Conservation (phyloP, 257 asterid species). For the Solanum pimpinellifolium region DNA sequence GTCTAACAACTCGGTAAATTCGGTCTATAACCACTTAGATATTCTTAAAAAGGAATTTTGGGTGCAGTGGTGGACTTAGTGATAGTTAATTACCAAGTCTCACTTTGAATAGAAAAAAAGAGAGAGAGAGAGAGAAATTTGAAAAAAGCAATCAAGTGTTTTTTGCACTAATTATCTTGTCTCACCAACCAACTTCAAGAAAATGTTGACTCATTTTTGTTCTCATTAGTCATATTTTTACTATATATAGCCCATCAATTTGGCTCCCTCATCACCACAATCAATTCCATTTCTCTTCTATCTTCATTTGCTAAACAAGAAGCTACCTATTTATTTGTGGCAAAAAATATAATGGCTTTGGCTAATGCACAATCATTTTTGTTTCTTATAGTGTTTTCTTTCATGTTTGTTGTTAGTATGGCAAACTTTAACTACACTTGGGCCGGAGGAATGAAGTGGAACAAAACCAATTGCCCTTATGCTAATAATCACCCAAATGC, state of each 20-base stretch:
- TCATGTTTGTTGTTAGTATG: background rate
- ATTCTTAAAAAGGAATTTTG: background rate
- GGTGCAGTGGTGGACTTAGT: background rate
- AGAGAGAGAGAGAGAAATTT: too few species aligned
- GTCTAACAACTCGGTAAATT: background rate
- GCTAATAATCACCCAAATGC: constrained; percentile 15
- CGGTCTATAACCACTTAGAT: background rate
- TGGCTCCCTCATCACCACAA: background rate
- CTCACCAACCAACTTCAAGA: constrained; percentile 2
- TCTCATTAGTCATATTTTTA: background rate
- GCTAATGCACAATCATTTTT: background rate
- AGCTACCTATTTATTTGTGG: too few species aligned
- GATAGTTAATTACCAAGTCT: background rate
- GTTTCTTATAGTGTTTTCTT: background rate
- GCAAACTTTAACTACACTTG: constrained; percentile 23
- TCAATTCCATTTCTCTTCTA: background rate
- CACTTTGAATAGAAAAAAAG: background rate
- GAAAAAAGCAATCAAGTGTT: background rate
- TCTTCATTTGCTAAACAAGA: background rate
- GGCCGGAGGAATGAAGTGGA: constrained; percentile 4
- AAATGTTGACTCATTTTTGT: background rate
- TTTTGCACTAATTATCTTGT: background rate
- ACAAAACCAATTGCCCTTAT: constrained; percentile 17
- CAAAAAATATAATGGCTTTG: constrained; percentile 7
- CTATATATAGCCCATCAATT: background rate